phyloP scores from a whole-genome alignment of 73 alveolate genomes.

The Symbiodinium pilosum region DNA sequence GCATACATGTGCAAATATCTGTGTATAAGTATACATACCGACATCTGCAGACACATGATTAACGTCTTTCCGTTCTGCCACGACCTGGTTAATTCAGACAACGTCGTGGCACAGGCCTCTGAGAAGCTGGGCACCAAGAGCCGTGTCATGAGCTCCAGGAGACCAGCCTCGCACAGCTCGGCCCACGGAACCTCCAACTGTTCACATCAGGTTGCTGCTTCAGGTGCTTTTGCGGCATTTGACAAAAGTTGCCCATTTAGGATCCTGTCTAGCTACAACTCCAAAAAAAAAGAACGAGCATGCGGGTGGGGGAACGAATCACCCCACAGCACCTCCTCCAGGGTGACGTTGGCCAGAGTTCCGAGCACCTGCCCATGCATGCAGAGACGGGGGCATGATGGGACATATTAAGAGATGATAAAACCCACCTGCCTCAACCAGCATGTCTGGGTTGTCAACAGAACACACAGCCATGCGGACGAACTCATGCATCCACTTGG shows the following conservation, averaged over 20 bases:
- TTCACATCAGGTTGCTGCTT: no score
- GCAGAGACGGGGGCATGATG: neutral
- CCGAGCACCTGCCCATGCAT: conserved; percentile 51
- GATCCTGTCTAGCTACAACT: neutral
- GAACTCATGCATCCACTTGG: conserved; percentile 94
- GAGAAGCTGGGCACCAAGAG: conserved; percentile 90
- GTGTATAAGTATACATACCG: no score
- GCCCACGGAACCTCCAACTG: conserved; percentile 83
- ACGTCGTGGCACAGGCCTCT: neutral
- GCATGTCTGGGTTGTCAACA: conserved; percentile 86
- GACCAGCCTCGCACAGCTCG: conserved; percentile 88
- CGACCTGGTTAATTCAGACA: no score
- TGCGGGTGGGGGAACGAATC: no score
- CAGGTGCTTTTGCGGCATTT: no score
- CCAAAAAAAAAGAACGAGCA: neutral
- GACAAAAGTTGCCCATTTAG: neutral
- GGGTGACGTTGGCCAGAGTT: conserved; percentile 81
- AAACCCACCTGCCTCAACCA: conserved; percentile 36
- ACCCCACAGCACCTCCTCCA: conserved; percentile 94
- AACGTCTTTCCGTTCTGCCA: no score
- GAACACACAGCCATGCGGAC: conserved; percentile 92
- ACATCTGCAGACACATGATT: no score
- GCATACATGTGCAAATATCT: no score
- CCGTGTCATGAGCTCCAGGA: conserved; percentile 57
- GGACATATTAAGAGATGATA: neutral